Evolutionary conservation across 768 basidiomycete genomes (phyloP), one percentile per base, ranked within the genome.

Genomic region (Bullera alba): DNA sequence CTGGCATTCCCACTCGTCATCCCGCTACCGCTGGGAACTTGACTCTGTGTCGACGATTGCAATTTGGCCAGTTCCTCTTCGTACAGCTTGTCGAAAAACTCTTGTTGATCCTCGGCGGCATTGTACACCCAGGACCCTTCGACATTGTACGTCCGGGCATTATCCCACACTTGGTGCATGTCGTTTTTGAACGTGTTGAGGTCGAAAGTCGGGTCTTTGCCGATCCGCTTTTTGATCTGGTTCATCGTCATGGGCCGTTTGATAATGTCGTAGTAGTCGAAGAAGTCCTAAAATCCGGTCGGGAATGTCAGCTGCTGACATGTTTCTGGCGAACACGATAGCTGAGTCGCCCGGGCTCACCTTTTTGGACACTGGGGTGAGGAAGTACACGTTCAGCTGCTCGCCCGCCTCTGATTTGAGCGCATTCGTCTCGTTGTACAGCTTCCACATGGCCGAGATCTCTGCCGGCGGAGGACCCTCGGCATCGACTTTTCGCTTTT

Each of bases 71-170:
- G 50, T 41, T 70, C 60, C 52, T 79, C 79, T 36, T 82, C 78
- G 63, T 83, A 88, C 7, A 83, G 76, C 23, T 81, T 76, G 53
- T 85, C 79, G 69, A 92, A 90, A 42, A 83, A 83, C 67, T 85
- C 86, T 74, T 93, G 86, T 86, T 92, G 88, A 75, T 89, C 87
- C 42, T 88, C 86, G 6, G 93, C 91, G 54, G 93, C 89, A 53
- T 86, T 78, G 73, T 91, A 93, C 30, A 95, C 90, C 86, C 87
- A 89, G 0, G 89, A 92, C 1, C 86, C 89, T 73, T 93, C 89
- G 71, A 86, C 84, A 70, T 96, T 96, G 77, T 89, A 97, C 37
- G 82, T 86, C 61, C 86, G 80, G 4, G 93, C 92, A 63, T 97
- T 97, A 71, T 81, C 79, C 73, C 92, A 96, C 85, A 99, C 91